phyloP scores from a whole-genome alignment of 441 rosid species.

The Dalechampia spathulata region DNA sequence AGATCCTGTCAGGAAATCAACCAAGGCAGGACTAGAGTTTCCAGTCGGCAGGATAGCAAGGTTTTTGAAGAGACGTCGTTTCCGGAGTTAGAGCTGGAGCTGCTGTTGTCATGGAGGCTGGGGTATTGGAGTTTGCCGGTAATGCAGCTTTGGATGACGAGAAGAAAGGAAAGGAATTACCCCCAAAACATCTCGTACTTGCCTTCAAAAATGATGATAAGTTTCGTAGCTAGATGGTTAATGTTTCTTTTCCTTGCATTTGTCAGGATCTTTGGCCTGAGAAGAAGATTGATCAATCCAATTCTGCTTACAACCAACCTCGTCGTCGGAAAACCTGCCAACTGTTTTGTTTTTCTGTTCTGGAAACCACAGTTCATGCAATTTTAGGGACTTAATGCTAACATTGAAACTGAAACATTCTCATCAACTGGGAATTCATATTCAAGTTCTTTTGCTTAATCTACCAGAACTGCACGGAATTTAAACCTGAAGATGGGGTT shows the following conservation, averaged over 20 bases:
- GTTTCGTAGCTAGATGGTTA: neutral
- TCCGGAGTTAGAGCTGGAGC: neutral
- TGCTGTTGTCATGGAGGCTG: constrained; percentile 6
- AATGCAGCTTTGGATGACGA: neutral
- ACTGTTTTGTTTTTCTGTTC: no score
- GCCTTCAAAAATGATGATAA: neutral
- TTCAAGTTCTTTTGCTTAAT: no score
- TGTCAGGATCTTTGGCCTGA: neutral
- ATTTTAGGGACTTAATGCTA: no score
- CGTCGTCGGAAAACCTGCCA: no score
- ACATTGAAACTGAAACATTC: no score
- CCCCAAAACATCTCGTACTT: constrained; percentile 1
- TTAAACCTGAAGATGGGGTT: no score
- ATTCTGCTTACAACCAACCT: neutral
- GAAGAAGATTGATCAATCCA: neutral
- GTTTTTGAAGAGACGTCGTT: neutral
- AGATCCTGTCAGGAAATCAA: neutral
- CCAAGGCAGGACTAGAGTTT: constrained; percentile 1
- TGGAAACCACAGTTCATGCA: no score
- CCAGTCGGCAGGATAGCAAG: constrained; percentile 5
- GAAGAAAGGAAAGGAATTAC: neutral
- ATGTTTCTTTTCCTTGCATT: neutral
- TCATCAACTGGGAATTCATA: no score
- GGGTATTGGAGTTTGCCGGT: constrained; percentile 9
- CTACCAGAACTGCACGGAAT: no score